These are phyloP conservation scores for Hansenula anomala DNA, from an alignment of 1,139 yeast species.

Conservation along the genomic window DNA sequence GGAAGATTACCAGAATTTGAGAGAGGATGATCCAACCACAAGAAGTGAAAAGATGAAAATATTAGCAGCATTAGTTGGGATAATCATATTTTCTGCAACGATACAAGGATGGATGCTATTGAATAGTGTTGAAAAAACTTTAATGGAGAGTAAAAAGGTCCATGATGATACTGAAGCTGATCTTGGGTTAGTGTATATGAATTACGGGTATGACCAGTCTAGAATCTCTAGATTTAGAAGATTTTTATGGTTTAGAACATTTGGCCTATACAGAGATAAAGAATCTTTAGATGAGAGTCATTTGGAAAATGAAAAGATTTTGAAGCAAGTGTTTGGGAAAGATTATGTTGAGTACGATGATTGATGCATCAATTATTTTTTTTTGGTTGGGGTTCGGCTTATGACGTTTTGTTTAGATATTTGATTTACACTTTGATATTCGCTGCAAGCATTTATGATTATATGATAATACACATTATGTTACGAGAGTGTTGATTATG, in stretches of 20 bases:
- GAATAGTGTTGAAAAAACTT: constrained; percentile 25
- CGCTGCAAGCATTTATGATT: no score
- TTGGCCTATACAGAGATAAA: constrained; percentile 27
- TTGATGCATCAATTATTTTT: no score
- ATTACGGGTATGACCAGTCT: constrained; percentile 49
- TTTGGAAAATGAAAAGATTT: constrained; percentile 24
- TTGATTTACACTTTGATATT: no score
- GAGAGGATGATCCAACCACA: constrained; percentile 14
- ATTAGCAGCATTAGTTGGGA: constrained; percentile 20
- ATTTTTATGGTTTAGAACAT: constrained; percentile 57
- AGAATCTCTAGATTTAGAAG: constrained; percentile 49
- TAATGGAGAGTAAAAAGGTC: constrained; percentile 23
- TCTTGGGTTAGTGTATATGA: constrained; percentile 42
- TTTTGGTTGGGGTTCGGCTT: no score
- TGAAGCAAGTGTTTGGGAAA: constrained; percentile 9
- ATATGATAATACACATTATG: no score
- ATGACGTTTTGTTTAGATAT: no score
- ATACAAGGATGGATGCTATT: constrained; percentile 36
- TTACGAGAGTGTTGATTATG: no score
- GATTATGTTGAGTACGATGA: not conserved
- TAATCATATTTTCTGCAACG: constrained; percentile 23
- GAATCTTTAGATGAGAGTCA: constrained; percentile 30
- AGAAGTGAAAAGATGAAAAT: constrained; percentile 22
- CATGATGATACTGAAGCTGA: constrained; percentile 46
- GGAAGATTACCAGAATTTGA: constrained; percentile 49